These are phyloP conservation scores for Ceratocystiopsis brevicomis DNA, from an alignment of 2,329 filamentous ascomycete species.

Conservation along the genomic window DNA sequence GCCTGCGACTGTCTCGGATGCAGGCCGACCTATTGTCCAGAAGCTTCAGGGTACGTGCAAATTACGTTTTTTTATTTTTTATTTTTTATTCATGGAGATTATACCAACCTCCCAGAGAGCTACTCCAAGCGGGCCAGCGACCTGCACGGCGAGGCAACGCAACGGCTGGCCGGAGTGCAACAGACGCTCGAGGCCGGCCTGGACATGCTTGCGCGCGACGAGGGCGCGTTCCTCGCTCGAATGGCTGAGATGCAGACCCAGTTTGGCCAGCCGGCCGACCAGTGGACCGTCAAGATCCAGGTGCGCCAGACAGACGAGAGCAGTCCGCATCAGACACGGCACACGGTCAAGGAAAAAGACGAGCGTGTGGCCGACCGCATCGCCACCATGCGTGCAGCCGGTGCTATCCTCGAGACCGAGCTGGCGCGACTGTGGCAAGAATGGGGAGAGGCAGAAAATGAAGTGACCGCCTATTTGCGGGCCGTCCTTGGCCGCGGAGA, in stretches of 20 bases:
- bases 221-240: slow-evolving; percentile 1
- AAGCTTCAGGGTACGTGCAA: too few species aligned
- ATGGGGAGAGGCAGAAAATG: slow-evolving; percentile 24
- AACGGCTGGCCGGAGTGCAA: slow-evolving; percentile 2
- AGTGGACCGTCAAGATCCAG: slow-evolving; percentile 7
- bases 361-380: slow-evolving; percentile 7
- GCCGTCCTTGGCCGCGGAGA: background rate
- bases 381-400: slow-evolving; percentile 1
- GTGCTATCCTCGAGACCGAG: slow-evolving; percentile 5
- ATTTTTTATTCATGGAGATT: too few species aligned
- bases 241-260: background rate
- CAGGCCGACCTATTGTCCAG: too few species aligned
- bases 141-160: slow-evolving; percentile 4
- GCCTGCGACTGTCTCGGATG: too few species aligned
- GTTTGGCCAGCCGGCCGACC: slow-evolving; percentile 3
- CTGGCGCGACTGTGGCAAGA: slow-evolving; percentile 9
- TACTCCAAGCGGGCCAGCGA: slow-evolving; percentile 7
- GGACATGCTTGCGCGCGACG: background rate
- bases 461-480: slow-evolving; percentile 15
- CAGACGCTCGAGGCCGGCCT: slow-evolving; percentile 4
- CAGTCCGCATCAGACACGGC: background rate
- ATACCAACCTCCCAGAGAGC: slow-evolving; percentile 1
- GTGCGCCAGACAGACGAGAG: background rate
- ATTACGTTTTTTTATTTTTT: too few species aligned
- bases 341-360: slow-evolving; percentile 1